Base-by-base conservation (phyloP, 768 basidiomycete species). In the Leccinum barrowsii region DNA sequence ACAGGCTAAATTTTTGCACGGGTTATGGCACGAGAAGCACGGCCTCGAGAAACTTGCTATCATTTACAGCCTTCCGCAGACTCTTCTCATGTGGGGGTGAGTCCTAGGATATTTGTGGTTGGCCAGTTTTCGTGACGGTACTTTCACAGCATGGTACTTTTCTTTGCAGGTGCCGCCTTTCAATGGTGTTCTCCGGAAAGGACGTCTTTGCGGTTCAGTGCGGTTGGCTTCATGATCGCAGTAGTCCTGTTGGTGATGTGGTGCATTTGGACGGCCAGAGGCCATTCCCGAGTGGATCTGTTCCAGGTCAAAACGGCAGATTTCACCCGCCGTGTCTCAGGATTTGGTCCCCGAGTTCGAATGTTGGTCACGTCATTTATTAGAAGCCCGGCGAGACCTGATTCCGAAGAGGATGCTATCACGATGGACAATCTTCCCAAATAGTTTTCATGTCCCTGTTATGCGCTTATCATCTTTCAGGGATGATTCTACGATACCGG, bases 61-160 rank as follows among this genome's bases (percentile, higher is more conserved):
- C 17, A 62, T 83, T 56, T 83, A 83, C 57, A 80, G 80, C 59
- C 62, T 85, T 10, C 84, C 84, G 0, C 80, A 82, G 54, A 79
- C 81, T 2, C 68, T 85, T n/a, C 72, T 85, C 42, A 78, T 85
- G 74, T 85, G 83, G 83, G 78, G 77, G 84, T 84, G 63, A 70
- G 83, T 77, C 13, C 21, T 24, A 26, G 26, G 28, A 6, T n/a
- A 34, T 0, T 35, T n/a, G 3, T 30, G 22, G 8, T n/a, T 5
- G 17, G 40, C 6, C n/a, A 2, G 4, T 52, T 55, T 21, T 15
- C 17, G 22, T 65, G 12, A 63, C 8, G 21, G 15, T 19, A 26
- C 2, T 28, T 37, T 32, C 11, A 12, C 7, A 74, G 72, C 12
- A 71, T 73, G 64, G 11, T 67, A 7, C 55, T 73, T 35, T 73